phyloP scores from a whole-genome alignment of 768 basidiomycete genomes.

The Crassisporium funariophilum region DNA sequence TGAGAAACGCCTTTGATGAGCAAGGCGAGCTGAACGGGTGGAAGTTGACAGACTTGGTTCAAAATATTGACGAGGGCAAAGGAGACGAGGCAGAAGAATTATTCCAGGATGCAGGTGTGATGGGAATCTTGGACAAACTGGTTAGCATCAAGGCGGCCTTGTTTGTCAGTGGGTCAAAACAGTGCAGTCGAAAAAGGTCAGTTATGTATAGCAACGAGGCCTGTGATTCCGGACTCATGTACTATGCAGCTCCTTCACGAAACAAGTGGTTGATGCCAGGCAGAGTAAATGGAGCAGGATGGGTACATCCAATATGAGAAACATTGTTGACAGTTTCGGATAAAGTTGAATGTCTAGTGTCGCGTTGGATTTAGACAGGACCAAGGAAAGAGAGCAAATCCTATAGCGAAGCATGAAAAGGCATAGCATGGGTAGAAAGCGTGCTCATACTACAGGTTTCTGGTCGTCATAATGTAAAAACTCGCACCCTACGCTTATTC shows the following conservation, averaged over 20 bases:
- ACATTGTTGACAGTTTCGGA: conserved; percentile 49
- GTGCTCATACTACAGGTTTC: conserved; percentile 23
- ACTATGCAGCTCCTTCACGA: conserved; percentile 50
- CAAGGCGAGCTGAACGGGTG: conserved; percentile 42
- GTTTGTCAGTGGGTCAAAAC: conserved; percentile 51
- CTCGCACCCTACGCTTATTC: conserved; percentile 45
- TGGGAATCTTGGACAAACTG: conserved; percentile 60
- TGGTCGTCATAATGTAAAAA: conserved; percentile 21
- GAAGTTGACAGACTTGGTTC: conserved; percentile 45
- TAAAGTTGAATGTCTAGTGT: conserved; percentile 23
- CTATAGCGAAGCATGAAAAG: conserved; percentile 12
- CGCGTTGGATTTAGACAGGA: too few relatives aligned
- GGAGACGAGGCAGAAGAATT: conserved; percentile 26
- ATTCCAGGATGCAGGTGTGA: conserved; percentile 49
- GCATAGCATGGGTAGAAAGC: conserved; percentile 21
- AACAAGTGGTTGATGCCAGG: conserved; percentile 50
- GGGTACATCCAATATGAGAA: conserved; percentile 29
- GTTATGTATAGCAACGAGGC: conserved; percentile 4
- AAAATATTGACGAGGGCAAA: conserved; percentile 26
- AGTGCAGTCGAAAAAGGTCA: conserved; percentile 52
- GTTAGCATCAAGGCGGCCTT: conserved; percentile 48
- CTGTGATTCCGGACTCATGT: conserved; percentile 14
- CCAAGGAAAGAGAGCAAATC: background rate
- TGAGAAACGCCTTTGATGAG: conserved; percentile 44
- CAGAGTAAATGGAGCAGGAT: conserved; percentile 22